Evolutionary conservation across 164 flowering plant species (phyloP).

Genomic region (Vitis riparia): DNA sequence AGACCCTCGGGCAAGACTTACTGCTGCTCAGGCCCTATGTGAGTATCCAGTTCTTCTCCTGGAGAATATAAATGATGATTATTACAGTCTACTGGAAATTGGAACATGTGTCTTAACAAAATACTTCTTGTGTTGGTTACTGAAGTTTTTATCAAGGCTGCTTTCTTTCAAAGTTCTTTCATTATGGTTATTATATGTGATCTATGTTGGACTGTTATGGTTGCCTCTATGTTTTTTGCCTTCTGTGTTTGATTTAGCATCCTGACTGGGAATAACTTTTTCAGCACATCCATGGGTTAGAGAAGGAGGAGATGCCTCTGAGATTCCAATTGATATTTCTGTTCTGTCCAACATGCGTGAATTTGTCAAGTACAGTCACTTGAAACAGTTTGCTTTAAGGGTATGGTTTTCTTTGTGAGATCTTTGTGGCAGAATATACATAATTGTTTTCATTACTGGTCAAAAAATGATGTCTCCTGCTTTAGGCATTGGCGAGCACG

Average conservation of each 20-base stretch:
- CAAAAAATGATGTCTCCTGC: too few species aligned
- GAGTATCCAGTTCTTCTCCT: conserved; percentile 28
- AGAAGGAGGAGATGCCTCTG: conserved; percentile 97
- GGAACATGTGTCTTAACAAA: too few species aligned
- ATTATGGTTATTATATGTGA: not conserved
- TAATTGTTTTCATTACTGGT: not conserved
- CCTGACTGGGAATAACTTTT: conserved; percentile 12
- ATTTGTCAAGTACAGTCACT: conserved; percentile 90
- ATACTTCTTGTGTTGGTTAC: not conserved
- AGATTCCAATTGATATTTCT: conserved; percentile 94
- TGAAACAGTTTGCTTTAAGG: conserved; percentile 95
- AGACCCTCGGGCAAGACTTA: conserved; percentile 90
- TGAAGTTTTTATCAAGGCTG: not conserved
- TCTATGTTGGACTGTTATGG: too few species aligned
- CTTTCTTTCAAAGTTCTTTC: not conserved
- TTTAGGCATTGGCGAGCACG: conserved; percentile 89
- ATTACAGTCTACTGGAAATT: not conserved
- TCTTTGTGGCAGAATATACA: not conserved
- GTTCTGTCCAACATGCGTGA: conserved; percentile 88
- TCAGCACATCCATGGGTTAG: conserved; percentile 98
- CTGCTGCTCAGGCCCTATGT: conserved; percentile 99
- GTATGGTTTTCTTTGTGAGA: conserved; percentile 33
- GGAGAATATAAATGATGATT: not conserved
- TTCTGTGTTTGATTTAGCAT: not conserved
- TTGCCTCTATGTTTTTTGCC: too few species aligned